Evolutionary conservation across 148 eudicot genomes (phyloP), one percentile per base, ranked within the genome.

Genomic region (Arctostaphylos glauca): DNA sequence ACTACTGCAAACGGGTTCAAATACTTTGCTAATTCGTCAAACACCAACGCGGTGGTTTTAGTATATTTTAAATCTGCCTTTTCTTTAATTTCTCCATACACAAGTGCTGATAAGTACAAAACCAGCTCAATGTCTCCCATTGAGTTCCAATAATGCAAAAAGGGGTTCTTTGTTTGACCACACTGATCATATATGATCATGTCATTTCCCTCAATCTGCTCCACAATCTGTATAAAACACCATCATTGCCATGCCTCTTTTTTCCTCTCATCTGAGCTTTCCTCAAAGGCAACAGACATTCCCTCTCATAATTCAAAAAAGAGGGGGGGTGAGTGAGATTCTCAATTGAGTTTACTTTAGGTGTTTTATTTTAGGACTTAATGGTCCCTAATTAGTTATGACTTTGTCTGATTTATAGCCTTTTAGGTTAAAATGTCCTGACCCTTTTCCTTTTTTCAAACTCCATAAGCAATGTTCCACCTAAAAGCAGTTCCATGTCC

Each of bases 221-320:
- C 21, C 58, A 18, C 83, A 80, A 84, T 83, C 83, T 80, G 82
- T 73, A 80, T 74, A 77, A 82, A 83, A 78, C 75, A 84, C 75
- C 82, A 87, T 86, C 81, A 78, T 86, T 83, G 84, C 75, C 84
- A 4, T 67, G 31, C 50, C 79, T 75, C 68, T 47, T 23, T 62
- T 79, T 74, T 75, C 66, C 53, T 66, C 21, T 76, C 75, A 25
- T 60, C 56, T 68, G 72, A 81, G 87, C 89, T 88, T 86, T 89
- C 54, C 78, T 74, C 21, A 85, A 89, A 87, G 86, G 81, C 83
- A 77, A 82, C 58, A 81, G 75, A 85, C 86, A 84, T 85, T 59
- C 87, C 87, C 80, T 82, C 77, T 82, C 60, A 77, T 86, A 75
- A 66, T 87, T 87, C 83, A 84, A 81, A 84, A 88, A 85, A 55